These are phyloP conservation scores for Stagonosporopsis tanaceti DNA, from an alignment of 2,329 filamentous ascomycete species.

Conservation along the genomic window DNA sequence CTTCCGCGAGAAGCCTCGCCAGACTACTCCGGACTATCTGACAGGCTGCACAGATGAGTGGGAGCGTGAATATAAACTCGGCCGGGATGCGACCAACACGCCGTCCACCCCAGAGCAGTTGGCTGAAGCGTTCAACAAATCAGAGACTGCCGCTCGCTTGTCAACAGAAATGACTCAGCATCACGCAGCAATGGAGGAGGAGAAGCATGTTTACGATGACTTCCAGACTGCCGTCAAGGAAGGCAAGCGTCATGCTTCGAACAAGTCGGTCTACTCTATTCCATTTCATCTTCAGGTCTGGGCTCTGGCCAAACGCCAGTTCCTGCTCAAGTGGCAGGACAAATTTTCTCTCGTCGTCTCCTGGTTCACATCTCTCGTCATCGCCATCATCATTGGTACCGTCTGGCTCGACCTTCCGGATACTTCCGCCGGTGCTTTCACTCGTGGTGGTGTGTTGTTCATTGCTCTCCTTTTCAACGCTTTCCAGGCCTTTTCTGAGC, in stretches of 20 bases:
- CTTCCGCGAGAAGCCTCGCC: conserved; percentile 75
- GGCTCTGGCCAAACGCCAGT: conserved; percentile 84
- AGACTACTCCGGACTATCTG: conserved; percentile 83
- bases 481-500: conserved; percentile 84
- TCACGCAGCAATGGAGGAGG: conserved; percentile 67
- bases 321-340: conserved; percentile 85
- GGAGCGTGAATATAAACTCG: conserved; percentile 77
- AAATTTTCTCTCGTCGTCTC: conserved; percentile 77
- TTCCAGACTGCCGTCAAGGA: conserved; percentile 79
- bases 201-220: conserved; percentile 75
- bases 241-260: conserved; percentile 76
- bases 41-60: conserved; percentile 86
- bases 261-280: conserved; percentile 81
- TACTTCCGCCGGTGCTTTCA: conserved; percentile 74
- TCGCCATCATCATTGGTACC: conserved; percentile 81
- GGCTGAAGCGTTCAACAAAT: conserved; percentile 73
- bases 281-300: conserved; percentile 84
- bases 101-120: conserved; percentile 74
- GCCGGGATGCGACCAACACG: conserved; percentile 69
- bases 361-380: conserved; percentile 74
- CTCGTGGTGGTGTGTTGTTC: conserved; percentile 82
- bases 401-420: conserved; percentile 76
- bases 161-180: conserved; percentile 74
- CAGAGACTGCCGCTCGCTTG: conserved; percentile 64
- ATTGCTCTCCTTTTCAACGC: conserved; percentile 83